Evolutionary conservation across 2,329 filamentous ascomycete species (phyloP).

Genomic region (Penicillium sp.): DNA sequence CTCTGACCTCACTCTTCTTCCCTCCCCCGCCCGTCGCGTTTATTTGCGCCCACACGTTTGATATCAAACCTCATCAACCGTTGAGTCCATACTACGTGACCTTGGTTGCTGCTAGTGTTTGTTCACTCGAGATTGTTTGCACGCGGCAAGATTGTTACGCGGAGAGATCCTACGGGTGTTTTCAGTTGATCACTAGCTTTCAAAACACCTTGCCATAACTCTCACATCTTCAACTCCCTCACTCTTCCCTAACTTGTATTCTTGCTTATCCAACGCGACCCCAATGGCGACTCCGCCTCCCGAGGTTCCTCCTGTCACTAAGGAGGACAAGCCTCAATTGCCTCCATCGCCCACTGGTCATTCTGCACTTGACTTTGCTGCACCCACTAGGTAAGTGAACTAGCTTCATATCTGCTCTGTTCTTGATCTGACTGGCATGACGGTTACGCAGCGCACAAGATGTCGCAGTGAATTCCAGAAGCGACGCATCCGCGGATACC

Average conservation of each 20-base stretch:
- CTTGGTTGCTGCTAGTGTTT: constrained; percentile 11
- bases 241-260: constrained; percentile 21
- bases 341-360: constrained; percentile 37
- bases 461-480: constrained; percentile 21
- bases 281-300: constrained; percentile 47
- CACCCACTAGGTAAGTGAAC: constrained; percentile 32
- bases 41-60: constrained; percentile 18
- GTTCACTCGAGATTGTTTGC: constrained; percentile 25
- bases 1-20: constrained; percentile 13
- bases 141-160: constrained; percentile 19
- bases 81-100: neutral
- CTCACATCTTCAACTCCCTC: constrained; percentile 18
- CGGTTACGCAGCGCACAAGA: constrained; percentile 24
- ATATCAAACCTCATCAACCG: constrained; percentile 23
- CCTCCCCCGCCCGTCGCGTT: constrained; percentile 12
- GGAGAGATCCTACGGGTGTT: constrained; percentile 23
- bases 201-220: constrained; percentile 24
- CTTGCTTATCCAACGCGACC: constrained; percentile 18
- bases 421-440: constrained; percentile 13
- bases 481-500: constrained; percentile 18
- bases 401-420: neutral
- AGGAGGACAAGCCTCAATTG: constrained; percentile 45
- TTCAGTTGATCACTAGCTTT: constrained; percentile 29
- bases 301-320: constrained; percentile 38
- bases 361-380: constrained; percentile 29